Conservation (phyloP, 2,329 filamentous ascomycete species). For the Diplodia seriata region DNA sequence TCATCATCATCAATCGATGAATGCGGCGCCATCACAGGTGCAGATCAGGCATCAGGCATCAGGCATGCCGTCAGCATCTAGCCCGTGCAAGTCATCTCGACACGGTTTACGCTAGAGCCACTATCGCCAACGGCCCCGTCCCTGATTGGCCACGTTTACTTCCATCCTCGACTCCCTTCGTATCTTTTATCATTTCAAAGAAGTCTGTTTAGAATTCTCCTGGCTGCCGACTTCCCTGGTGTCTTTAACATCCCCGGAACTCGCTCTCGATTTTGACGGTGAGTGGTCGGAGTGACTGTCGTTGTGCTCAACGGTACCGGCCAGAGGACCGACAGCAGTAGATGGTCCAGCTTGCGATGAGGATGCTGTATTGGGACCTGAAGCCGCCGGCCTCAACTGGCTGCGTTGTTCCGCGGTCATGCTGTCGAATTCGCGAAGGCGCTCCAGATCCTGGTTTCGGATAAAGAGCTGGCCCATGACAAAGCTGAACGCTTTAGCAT, state of each 20-base stretch:
- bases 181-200: too few species aligned
- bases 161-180: too few species aligned
- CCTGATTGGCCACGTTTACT: neutral
- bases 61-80: neutral
- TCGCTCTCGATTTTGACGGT: neutral
- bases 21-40: neutral
- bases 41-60: neutral
- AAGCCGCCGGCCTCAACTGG: neutral
- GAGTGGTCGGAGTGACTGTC: neutral
- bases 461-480: slow-evolving; percentile 16
- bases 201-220: too few species aligned
- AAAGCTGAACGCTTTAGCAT: too few species aligned
- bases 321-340: neutral
- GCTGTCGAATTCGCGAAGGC: neutral
- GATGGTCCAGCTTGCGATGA: neutral
- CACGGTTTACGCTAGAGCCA: neutral
- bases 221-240: too few species aligned
- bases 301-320: neutral
- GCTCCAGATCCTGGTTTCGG: slow-evolving; percentile 2
- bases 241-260: too few species aligned
- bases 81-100: neutral
- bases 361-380: neutral
- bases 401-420: neutral
- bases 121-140: neutral
- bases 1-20: neutral